Percentiles rank a stretch among this genome's conserved stretches.
These are phyloP conservation scores for Colletotrichum sp. DNA, from an alignment of 2,329 filamentous ascomycete genomes.

Conservation along the genomic window DNA sequence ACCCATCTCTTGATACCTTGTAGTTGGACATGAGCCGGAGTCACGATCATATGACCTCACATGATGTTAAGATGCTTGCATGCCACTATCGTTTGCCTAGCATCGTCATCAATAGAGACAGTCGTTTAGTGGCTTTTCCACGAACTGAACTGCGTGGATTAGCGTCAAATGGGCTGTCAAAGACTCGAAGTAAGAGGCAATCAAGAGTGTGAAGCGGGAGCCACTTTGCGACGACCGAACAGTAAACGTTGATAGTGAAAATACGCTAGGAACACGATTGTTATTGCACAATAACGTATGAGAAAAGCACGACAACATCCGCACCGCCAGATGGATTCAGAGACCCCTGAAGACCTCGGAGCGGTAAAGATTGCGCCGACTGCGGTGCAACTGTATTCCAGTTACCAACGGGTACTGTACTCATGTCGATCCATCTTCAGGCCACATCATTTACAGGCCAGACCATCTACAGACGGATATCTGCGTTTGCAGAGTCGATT, in stretches of 20 bases:
- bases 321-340: neutral
- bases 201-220: neutral
- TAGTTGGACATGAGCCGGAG: neutral
- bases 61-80: neutral
- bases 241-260: neutral
- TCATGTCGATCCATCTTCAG: neutral
- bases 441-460: neutral
- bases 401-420: neutral
- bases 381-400: neutral
- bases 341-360: neutral
- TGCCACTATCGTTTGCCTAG: neutral
- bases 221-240: neutral
- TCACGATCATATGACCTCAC: neutral
- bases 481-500: neutral
- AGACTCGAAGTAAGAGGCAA: neutral
- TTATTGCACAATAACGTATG: neutral
- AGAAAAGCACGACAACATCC: neutral
- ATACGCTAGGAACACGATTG: neutral
- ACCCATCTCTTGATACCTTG: neutral
- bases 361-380: neutral
- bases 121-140: neutral
- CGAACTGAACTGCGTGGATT: neutral
- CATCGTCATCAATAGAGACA: neutral
- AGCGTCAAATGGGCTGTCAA: neutral
- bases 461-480: neutral